A percentile compares a stretch with the other conserved stretches of the same genome.
phyloP scores from a whole-genome alignment of 2,329 filamentous ascomycete species.

The Ophiostoma piceae region DNA sequence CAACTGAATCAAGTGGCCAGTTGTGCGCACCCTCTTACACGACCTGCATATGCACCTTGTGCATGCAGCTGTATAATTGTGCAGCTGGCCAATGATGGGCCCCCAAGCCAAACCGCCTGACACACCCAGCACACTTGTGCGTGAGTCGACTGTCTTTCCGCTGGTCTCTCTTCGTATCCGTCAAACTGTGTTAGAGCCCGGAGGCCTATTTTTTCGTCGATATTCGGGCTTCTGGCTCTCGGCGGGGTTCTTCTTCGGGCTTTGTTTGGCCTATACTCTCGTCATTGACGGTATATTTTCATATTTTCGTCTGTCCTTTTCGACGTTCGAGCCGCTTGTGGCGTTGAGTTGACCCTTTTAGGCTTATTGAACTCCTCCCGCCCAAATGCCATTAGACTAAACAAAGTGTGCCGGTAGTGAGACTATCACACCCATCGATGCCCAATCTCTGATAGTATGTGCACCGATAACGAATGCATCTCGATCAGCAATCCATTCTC shows the following conservation, averaged over 20 bases:
- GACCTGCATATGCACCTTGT: constrained; percentile 21
- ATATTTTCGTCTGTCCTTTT: not conserved
- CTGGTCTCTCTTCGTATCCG: constrained; percentile 5
- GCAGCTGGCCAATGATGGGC: constrained; percentile 27
- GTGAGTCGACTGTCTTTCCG: constrained; percentile 1
- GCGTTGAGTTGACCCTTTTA: not conserved
- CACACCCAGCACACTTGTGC: constrained; percentile 22
- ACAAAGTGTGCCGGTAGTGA: not conserved
- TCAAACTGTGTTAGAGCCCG: constrained; percentile 14
- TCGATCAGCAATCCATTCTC: not conserved
- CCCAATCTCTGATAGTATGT: not conserved
- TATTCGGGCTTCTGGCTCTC: not conserved
- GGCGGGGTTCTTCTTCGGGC: not conserved
- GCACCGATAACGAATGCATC: not conserved
- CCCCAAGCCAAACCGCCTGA: constrained; percentile 27
- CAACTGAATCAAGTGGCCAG: constrained; percentile 23
- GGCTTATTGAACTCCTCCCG: not conserved
- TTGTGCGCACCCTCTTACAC: constrained; percentile 24
- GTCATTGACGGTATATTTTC: no score
- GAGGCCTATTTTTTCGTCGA: not conserved
- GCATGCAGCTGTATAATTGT: constrained; percentile 15
- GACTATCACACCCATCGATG: not conserved
- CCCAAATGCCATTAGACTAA: not conserved
- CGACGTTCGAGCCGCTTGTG: not conserved
- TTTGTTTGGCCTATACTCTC: not conserved